Evolutionary conservation across 495 filamentous ascomycete genomes (phyloP).

Genomic region (Aspergillus panamensis): DNA sequence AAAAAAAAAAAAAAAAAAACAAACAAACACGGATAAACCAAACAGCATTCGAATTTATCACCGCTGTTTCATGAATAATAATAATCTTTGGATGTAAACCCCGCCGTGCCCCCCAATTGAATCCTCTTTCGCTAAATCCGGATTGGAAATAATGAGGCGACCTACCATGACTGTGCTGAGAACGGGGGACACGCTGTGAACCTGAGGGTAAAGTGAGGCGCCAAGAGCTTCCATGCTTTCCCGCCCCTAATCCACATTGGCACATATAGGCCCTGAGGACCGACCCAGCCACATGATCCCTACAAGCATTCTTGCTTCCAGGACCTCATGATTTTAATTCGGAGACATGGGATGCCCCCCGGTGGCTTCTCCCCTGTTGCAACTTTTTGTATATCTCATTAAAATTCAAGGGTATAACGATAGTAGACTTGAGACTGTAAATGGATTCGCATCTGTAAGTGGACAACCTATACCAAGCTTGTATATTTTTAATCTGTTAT

Average conservation of each 20-base stretch:
- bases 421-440: neutral
- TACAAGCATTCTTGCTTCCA: neutral
- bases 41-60: neutral
- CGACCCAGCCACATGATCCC: conserved; percentile 12
- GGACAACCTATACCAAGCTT: neutral
- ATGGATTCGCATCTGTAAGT: neutral
- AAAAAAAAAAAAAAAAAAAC: no score
- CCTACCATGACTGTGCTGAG: conserved; percentile 8
- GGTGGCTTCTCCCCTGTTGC: neutral
- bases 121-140: neutral
- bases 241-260: conserved; percentile 5
- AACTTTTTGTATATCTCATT: neutral
- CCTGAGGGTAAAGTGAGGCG: conserved; percentile 14
- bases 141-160: conserved; percentile 14
- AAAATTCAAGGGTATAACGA: neutral
- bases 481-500: neutral
- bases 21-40: no score
- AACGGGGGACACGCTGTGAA: neutral
- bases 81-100: neutral
- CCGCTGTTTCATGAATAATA: neutral
- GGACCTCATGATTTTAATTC: neutral
- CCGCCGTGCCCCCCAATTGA: neutral
- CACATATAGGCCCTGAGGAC: conserved; percentile 3
- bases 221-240: neutral
- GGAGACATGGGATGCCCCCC: no score